phyloP scores from a whole-genome alignment of 331 rosid genomes.

The Acacia concinna region DNA sequence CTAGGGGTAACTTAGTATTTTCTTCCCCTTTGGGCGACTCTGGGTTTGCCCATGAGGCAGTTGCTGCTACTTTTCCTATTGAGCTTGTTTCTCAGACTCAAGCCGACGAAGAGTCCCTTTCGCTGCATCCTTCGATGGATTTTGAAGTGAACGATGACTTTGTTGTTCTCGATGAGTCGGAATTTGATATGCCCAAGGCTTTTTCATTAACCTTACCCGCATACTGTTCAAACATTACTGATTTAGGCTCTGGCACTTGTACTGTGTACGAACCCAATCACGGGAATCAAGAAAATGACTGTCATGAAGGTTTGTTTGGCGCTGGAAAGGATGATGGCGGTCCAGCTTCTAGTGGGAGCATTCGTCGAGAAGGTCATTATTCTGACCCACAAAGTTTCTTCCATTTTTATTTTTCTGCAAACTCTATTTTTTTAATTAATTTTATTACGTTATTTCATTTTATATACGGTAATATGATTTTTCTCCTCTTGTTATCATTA shows the following conservation, averaged over 20 bases:
- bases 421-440: background rate
- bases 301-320: conserved; percentile 11
- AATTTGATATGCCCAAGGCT: conserved; percentile 21
- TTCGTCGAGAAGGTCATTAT: conserved; percentile 43
- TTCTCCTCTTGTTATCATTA: conserved; percentile 1
- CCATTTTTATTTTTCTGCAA: conserved; percentile 1
- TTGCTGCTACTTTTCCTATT: background rate
- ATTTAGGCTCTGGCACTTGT: conserved; percentile 13
- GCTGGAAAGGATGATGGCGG: conserved; percentile 24
- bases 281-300: conserved; percentile 25
- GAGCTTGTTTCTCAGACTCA: conserved; percentile 20
- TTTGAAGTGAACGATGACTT: conserved; percentile 28
- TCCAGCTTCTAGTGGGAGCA: conserved; percentile 30
- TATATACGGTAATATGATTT: background rate
- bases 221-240: conserved; percentile 29
- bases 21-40: conserved; percentile 18
- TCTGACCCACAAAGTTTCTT: background rate
- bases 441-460: background rate
- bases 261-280: conserved; percentile 9
- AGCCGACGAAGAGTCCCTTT: conserved; percentile 14
- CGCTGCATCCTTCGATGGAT: conserved; percentile 31
- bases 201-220: conserved; percentile 7
- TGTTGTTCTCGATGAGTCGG: conserved; percentile 23
- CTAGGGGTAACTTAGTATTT: conserved; percentile 13
- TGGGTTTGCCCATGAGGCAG: background rate